Evolutionary conservation across 208 protist species (phyloP).

Genomic region (Sergeia podlipaevii): DNA sequence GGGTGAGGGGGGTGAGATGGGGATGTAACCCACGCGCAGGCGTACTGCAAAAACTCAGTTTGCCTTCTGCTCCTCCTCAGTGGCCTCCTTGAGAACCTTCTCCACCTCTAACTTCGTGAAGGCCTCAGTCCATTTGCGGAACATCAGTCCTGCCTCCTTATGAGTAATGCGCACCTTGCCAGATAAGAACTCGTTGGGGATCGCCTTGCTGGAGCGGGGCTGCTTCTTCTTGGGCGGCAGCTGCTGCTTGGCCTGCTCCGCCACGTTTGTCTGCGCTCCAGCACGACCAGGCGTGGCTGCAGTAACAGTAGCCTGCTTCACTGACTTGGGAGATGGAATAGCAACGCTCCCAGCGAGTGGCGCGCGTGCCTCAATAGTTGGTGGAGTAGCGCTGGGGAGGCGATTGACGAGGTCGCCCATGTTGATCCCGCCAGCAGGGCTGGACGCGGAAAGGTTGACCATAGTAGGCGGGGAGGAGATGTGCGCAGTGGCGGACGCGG

Average conservation of each 20-base stretch:
- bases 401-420: constrained; percentile 24
- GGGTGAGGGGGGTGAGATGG: too few species aligned
- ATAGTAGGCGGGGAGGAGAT: constrained; percentile 1
- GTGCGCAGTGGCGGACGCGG: constrained; percentile 6
- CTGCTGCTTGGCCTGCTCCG: not conserved
- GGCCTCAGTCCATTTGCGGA: constrained; percentile 35
- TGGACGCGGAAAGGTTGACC: constrained; percentile 25
- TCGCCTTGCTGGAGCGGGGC: constrained; percentile 5
- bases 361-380: not conserved
- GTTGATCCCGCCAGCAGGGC: constrained; percentile 30
- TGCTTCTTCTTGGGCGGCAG: not conserved
- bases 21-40: not conserved
- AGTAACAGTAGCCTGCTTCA: constrained; percentile 10
- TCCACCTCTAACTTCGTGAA: constrained; percentile 26
- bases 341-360: constrained; percentile 1
- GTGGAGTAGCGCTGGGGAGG: constrained; percentile 10
- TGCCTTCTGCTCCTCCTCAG: constrained; percentile 14
- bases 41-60: not conserved
- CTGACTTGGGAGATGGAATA: constrained; percentile 28
- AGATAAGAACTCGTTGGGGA: constrained; percentile 49
- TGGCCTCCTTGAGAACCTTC: constrained; percentile 14
- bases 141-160: constrained; percentile 25
- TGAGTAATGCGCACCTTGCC: constrained; percentile 29
- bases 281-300: not conserved
- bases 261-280: not conserved